Evolutionary conservation across 1,139 yeast species (phyloP).

Genomic region (Kodamaea ohmeri): DNA sequence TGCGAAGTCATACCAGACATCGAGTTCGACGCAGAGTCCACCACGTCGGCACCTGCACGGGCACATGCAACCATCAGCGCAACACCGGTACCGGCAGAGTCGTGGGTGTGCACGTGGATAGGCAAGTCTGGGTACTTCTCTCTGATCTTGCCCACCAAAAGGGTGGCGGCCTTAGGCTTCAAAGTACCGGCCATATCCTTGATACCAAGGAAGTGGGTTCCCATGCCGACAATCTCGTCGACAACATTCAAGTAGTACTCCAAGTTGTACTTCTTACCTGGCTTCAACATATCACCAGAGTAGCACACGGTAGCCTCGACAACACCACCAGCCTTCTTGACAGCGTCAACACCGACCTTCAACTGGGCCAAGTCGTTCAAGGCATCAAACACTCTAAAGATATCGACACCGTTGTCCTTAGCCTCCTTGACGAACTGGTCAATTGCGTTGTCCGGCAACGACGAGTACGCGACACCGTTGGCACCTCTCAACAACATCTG

Average conservation of each 20-base stretch:
- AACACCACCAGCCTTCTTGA: constrained; percentile 97
- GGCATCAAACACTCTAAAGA: constrained; percentile 96
- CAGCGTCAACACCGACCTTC: constrained; percentile 97
- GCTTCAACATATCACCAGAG: constrained; percentile 96
- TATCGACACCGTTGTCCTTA: constrained; percentile 92
- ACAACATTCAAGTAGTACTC: constrained; percentile 82
- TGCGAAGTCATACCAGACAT: constrained; percentile 99
- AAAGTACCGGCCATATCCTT: constrained; percentile 99
- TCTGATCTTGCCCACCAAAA: constrained; percentile 77
- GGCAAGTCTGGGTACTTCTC: constrained; percentile 88
- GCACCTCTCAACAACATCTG: constrained; percentile 99
- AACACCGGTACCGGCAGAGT: constrained; percentile 99
- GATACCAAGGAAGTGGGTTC: constrained; percentile 95
- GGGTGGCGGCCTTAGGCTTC: constrained; percentile 89
- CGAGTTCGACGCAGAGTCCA: constrained; percentile 95
- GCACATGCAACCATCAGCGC: constrained; percentile 96
- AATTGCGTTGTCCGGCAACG: constrained; percentile 96
- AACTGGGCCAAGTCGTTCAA: constrained; percentile 94
- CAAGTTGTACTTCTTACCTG: constrained; percentile 92
- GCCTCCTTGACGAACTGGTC: constrained; percentile 96
- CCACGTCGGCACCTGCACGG: constrained; percentile 95
- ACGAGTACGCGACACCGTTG: constrained; percentile 97
- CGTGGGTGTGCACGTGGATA: constrained; percentile 98
- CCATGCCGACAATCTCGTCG: constrained; percentile 84
- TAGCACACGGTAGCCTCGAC: constrained; percentile 98